Base-by-base conservation (phyloP, 192 early-diverging fungal species). In the Coemansia sp. region DNA sequence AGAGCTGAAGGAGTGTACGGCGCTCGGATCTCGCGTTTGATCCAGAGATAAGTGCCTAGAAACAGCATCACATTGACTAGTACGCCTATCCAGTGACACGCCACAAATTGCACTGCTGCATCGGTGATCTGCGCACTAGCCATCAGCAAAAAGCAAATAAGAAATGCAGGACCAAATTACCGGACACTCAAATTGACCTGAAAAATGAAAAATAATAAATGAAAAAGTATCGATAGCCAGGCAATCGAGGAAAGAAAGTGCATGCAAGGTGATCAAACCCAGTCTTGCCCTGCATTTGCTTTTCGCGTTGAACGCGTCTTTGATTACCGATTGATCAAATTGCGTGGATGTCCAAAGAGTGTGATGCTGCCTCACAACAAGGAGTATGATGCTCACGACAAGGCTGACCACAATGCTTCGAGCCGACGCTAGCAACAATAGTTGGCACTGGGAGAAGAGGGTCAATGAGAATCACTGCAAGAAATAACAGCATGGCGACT, bases 1-100 rank as follows among this genome's bases (percentile, higher is more conserved):
- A 84, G 57, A 7, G 71, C 20, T 13, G 77, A 74, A 11, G 82
- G 82, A 34, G 77, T 40, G 18, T 65, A 77, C 8, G 66, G 67
- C 63, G 82, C 74, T 43, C 49, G 42, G 40, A 34, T 47, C 54
- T 41, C 72, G 74, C 74, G 82, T 5, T 66, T 34, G 24, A 60
- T 43, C 77, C 77, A 79, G 66, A 49, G 38, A 31, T 69, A 76
- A 20, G 82, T 66, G 60, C 69, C 65, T 29, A 76, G 33, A 29
- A 79, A 70, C 46, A 79, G 44, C 13, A 71, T 61, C 12, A 76
- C 34, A 40, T 68, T 69, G 36, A 49, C 49, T 12, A 74, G 27
- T 4, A 77, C 7, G 55, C 59, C 70, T 7, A 38, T 12, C 82
- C 77, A 79, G 72, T 74, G 67, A 47, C 70, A 67, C 62, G 41